Evolutionary conservation across 306 rosid species (phyloP), one percentile per base, ranked within the genome.

Genomic region (Vicia sativa): DNA sequence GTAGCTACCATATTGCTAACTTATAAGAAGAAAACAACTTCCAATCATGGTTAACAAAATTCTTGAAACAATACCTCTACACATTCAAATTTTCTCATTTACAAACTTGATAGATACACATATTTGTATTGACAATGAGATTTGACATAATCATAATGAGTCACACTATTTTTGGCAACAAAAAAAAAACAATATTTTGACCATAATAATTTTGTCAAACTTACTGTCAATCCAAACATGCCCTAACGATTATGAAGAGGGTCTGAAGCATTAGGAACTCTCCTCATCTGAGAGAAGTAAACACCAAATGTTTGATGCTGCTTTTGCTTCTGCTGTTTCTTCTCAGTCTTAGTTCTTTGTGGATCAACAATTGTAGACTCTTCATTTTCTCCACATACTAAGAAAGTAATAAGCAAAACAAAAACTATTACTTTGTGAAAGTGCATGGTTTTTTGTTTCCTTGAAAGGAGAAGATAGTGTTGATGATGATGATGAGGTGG

Each of bases 161-260:
- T 34, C 38, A 7, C 37, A 31, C 38, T 34, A 34, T 34, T 34
- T 34, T 34, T 34, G 38, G 38, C 38, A 25, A 1, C 2, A 25
- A 25, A 25, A 25, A 25, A 25, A 25, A 25, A 1, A 25, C 28
- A 25, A 25, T 25, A 25, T 25, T 25, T 25, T 25, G 28, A 25
- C 28, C 28, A 25, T 25, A 25, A 25, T 25, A 25, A 25, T 25
- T 44, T 4, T n/a, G 18, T 44, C 19, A 48, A 48, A 15, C 25
- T 15, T 48, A 15, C 54, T 7, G 5, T 48, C 25, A 15, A 48
- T 2, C 21, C 12, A 48, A 48, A 48, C 11, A 7, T 15, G 8
- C 11, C 18, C 25, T 48, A 92, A 64, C 96, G 96, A 75, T 92
- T 92, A 80, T 92, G 98, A 10, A 92, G 96, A 13, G 98, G 98